These are phyloP conservation scores for Volvariella surrecta DNA, from an alignment of 1,284 basidiomycete genomes.

Conservation along the genomic window DNA sequence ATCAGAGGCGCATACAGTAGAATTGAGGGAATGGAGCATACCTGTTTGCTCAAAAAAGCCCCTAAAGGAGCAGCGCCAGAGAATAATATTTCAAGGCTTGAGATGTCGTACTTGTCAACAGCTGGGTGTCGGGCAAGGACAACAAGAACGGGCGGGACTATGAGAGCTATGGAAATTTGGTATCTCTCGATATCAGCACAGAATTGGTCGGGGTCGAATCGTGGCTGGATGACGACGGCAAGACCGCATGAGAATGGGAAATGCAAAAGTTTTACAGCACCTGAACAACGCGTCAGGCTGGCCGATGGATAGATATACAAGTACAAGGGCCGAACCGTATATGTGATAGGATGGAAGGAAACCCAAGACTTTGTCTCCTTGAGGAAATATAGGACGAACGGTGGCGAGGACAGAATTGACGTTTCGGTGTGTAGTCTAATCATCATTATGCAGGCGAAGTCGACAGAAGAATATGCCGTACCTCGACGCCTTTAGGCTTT, in stretches of 20 bases:
- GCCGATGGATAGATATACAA: too few species aligned
- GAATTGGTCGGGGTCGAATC: constrained; percentile 70
- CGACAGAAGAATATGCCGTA: constrained; percentile 11
- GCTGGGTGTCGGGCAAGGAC: constrained; percentile 60
- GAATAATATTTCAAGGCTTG: constrained; percentile 49
- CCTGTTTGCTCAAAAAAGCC: constrained; percentile 45
- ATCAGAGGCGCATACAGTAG: background rate
- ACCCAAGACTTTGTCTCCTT: constrained; percentile 42
- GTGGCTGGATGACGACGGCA: constrained; percentile 59
- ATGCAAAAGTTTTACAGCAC: constrained; percentile 48
- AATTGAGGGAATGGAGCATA: constrained; percentile 15
- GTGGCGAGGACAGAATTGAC: constrained; percentile 43
- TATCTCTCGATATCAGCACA: constrained; percentile 61
- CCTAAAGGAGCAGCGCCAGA: constrained; percentile 84
- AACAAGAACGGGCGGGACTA: constrained; percentile 85
- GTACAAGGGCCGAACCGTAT: constrained; percentile 33
- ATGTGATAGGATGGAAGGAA: constrained; percentile 56
- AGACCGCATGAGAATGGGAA: constrained; percentile 51
- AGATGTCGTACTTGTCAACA: constrained; percentile 66
- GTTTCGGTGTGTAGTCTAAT: constrained; percentile 59
- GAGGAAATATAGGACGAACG: constrained; percentile 30
- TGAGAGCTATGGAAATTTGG: constrained; percentile 48
- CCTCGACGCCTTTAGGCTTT: constrained; percentile 52
- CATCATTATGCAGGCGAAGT: background rate
- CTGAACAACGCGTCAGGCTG: constrained; percentile 18